These are phyloP conservation scores for Phytopythium ostracodes DNA, from an alignment of 352 stramenopile genomes.

Conservation along the genomic window DNA sequence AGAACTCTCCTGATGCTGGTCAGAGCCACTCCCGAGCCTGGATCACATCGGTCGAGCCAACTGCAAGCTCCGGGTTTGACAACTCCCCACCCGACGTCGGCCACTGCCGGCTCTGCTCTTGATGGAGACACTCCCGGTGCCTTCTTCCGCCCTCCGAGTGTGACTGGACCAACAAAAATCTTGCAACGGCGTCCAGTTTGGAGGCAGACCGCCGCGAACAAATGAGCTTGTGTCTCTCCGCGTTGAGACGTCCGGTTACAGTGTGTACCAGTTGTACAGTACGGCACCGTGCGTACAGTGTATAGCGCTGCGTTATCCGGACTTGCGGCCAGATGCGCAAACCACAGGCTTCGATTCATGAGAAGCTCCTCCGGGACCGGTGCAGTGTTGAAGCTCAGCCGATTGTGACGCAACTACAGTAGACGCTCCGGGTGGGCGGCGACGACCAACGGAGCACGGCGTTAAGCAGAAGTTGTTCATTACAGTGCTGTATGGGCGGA, in stretches of 20 bases:
- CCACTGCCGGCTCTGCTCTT: background rate
- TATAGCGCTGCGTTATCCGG: background rate
- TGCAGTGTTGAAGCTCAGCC: too few relatives aligned
- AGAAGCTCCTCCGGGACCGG: too few relatives aligned
- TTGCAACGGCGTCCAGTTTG: background rate
- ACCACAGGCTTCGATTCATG: too few relatives aligned
- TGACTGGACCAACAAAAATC: too few relatives aligned
- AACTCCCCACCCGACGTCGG: background rate
- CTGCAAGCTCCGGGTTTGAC: constrained; percentile 2
- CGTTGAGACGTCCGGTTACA: too few relatives aligned
- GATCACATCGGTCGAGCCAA: background rate
- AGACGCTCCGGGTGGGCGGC: too few relatives aligned
- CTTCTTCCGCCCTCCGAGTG: background rate
- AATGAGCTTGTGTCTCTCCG: background rate
- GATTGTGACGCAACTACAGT: too few relatives aligned
- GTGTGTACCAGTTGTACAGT: too few relatives aligned
- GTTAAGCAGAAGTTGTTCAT: too few relatives aligned
- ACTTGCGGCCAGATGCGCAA: background rate
- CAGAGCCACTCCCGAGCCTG: background rate
- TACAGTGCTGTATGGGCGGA: too few relatives aligned
- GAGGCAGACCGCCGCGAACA: background rate
- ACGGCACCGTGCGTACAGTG: too few relatives aligned
- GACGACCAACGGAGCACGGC: too few relatives aligned
- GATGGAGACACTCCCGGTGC: background rate
- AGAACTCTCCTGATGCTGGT: background rate